Conservation (phyloP, 2,329 filamentous ascomycete genomes). For the Exophiala lecanii-corni region DNA sequence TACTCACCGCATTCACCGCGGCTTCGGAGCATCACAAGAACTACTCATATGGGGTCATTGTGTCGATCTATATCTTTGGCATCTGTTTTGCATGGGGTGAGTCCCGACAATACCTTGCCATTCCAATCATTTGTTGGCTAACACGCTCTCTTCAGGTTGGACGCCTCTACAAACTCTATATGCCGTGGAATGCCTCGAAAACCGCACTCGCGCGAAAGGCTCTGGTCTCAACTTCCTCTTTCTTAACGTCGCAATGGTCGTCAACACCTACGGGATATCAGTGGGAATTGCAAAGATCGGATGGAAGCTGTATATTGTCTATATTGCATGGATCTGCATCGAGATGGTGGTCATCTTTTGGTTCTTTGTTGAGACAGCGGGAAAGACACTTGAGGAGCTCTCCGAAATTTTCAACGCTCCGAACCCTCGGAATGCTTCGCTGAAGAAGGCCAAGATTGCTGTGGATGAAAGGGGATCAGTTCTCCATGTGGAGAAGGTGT, state of each 20-base stretch:
- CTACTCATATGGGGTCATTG: slow-evolving; percentile 39
- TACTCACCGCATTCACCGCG: too few species aligned
- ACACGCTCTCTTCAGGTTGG: slow-evolving; percentile 44
- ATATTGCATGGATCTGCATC: slow-evolving; percentile 32
- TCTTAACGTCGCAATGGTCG: slow-evolving; percentile 40
- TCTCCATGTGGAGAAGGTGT: too few species aligned
- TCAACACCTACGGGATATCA: slow-evolving; percentile 21
- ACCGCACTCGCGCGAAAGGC: slow-evolving; percentile 51
- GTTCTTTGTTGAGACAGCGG: slow-evolving; percentile 48
- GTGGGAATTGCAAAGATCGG: slow-evolving; percentile 16
- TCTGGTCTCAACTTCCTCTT: slow-evolving; percentile 45
- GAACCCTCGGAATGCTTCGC: slow-evolving; percentile 24
- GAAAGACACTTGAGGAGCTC: slow-evolving; percentile 51
- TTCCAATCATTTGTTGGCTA: too few species aligned
- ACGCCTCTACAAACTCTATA: slow-evolving; percentile 46
- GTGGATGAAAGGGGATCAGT: too few species aligned
- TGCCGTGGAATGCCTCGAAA: slow-evolving; percentile 49
- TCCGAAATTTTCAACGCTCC: slow-evolving; percentile 41
- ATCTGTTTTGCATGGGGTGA: too few species aligned
- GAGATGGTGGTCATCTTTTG: slow-evolving; percentile 41
- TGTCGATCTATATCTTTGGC: slow-evolving; percentile 52
- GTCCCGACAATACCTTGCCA: too few species aligned
- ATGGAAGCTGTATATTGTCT: slow-evolving; percentile 40
- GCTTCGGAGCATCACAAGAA: slow-evolving; percentile 15
- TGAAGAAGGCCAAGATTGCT: too few species aligned